phyloP scores from a whole-genome alignment of 2,329 filamentous ascomycete genomes.

The Penicillium crustosum region DNA sequence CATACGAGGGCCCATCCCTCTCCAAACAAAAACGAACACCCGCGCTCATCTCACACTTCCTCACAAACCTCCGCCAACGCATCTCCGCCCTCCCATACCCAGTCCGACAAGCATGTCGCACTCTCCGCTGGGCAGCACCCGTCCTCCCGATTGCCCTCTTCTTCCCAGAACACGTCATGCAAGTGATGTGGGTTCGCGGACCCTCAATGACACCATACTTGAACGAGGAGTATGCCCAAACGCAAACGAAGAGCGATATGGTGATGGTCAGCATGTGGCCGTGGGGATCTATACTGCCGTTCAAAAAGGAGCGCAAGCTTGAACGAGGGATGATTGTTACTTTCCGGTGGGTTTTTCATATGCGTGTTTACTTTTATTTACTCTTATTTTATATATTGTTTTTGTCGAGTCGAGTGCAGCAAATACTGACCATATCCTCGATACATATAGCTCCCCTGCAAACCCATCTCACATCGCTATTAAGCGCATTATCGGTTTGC shows the following conservation, averaged over 20 bases:
- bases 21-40: slow-evolving; percentile 3
- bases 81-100: slow-evolving; percentile 31
- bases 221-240: slow-evolving; percentile 61
- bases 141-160: slow-evolving; percentile 41
- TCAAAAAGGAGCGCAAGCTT: slow-evolving; percentile 53
- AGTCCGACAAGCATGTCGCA: slow-evolving; percentile 27
- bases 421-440: neutral
- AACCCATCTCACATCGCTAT: slow-evolving; percentile 69
- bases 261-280: slow-evolving; percentile 46
- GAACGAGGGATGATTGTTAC: slow-evolving; percentile 73
- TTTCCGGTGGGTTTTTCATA: slow-evolving; percentile 45
- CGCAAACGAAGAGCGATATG: slow-evolving; percentile 41
- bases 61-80: slow-evolving; percentile 29
- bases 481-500: slow-evolving; percentile 79
- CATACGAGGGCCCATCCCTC: slow-evolving; percentile 4
- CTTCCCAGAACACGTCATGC: slow-evolving; percentile 42
- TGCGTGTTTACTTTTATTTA: neutral
- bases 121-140: slow-evolving; percentile 33
- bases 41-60: slow-evolving; percentile 18
- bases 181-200: slow-evolving; percentile 46
- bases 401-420: too few relatives aligned
- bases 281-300: slow-evolving; percentile 54
- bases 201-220: slow-evolving; percentile 75
- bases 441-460: slow-evolving; percentile 62
- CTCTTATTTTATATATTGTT: neutral